Percentiles rank a stretch among this genome's conserved stretches.
Evolutionary conservation across 345 rosid genomes (phyloP).

Genomic region (Carallia brachiata): DNA sequence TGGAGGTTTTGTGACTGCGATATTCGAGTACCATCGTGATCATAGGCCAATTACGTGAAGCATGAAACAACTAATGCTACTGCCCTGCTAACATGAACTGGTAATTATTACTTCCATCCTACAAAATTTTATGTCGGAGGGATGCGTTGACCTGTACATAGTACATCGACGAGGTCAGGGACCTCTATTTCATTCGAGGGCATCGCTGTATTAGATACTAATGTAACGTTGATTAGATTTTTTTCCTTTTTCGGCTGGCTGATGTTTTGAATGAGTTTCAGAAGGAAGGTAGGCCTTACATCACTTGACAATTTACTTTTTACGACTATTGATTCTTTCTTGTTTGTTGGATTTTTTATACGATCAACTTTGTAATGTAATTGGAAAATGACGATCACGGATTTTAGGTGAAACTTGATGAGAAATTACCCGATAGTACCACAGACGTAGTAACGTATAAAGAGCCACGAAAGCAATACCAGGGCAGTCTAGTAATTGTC

Average conservation of each 20-base stretch:
- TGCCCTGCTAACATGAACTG: conserved; percentile 8
- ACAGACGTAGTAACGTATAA: too few relatives aligned
- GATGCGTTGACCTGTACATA: neutral
- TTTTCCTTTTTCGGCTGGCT: too few relatives aligned
- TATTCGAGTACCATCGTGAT: conserved; percentile 54
- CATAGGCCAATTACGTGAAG: neutral
- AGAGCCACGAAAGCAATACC: too few relatives aligned
- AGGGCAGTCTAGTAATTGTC: too few relatives aligned
- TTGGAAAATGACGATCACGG: too few relatives aligned
- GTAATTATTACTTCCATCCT: neutral
- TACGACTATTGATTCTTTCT: too few relatives aligned
- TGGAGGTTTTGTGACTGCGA: conserved; percentile 84
- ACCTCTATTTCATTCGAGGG: neutral
- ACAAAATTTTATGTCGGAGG: conserved; percentile 2
- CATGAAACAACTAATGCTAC: neutral
- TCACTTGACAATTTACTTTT: too few relatives aligned
- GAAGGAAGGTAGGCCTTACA: too few relatives aligned
- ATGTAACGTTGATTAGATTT: neutral
- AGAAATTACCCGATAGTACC: too few relatives aligned
- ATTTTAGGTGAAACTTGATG: too few relatives aligned
- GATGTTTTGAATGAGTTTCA: neutral
- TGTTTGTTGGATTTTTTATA: too few relatives aligned
- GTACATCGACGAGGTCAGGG: neutral
- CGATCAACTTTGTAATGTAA: too few relatives aligned
- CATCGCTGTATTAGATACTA: neutral